phyloP scores from a whole-genome alignment of 1,284 basidiomycete genomes.

The Ustilago curta region DNA sequence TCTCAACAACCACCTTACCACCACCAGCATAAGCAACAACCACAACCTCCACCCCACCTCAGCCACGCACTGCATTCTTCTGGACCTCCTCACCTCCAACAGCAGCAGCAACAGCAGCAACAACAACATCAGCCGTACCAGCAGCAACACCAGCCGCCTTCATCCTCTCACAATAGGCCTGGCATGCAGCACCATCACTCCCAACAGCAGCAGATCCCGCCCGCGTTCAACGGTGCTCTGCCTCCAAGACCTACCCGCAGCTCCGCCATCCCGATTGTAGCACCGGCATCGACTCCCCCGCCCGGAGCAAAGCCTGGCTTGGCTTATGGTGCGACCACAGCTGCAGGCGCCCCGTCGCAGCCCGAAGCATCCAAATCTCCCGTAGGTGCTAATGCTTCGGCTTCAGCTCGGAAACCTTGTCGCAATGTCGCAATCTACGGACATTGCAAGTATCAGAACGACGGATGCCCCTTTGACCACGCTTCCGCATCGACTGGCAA shows the following conservation, averaged over 20 bases:
- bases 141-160: constrained; percentile 19
- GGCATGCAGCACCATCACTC: constrained; percentile 37
- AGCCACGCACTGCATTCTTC: constrained; percentile 23
- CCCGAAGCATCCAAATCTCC: constrained; percentile 40
- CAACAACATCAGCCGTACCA: constrained; percentile 15
- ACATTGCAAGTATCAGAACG: constrained; percentile 51
- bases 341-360: constrained; percentile 10
- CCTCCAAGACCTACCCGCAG: constrained; percentile 43
- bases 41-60: constrained; percentile 24
- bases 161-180: constrained; percentile 16
- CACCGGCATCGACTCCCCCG: constrained; percentile 38
- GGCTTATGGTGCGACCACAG: constrained; percentile 32
- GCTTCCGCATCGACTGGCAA: constrained; percentile 11
- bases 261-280: constrained; percentile 55
- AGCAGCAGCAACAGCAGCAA: constrained; percentile 13
- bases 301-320: constrained; percentile 17
- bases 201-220: constrained; percentile 25
- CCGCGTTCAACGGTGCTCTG: constrained; percentile 38
- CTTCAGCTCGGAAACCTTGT: constrained; percentile 40
- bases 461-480: constrained; percentile 50
- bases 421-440: constrained; percentile 54
- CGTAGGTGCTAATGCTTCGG: constrained; percentile 17
- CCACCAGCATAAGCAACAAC: constrained; percentile 39
- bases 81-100: constrained; percentile 16
- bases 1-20: constrained; percentile 40